Evolutionary conservation across 2,329 filamentous ascomycete species (phyloP), one percentile per base, ranked within the genome.

Genomic region (Delphinella strobiligena): DNA sequence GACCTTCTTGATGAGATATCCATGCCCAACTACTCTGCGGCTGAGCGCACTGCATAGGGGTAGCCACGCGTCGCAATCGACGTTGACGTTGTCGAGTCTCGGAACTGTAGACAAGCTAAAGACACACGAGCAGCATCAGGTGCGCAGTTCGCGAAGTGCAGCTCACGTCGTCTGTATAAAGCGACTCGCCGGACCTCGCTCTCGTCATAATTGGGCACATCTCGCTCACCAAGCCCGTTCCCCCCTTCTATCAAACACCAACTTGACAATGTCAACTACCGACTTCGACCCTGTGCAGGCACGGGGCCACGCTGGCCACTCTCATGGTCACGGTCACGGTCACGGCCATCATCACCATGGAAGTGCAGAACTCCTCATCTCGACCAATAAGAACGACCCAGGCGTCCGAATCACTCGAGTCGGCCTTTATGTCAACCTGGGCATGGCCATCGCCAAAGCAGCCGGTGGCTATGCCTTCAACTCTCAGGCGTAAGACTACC

Each of bases 381-480:
- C 83, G 5, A 71, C 70, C 47, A 85, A 93, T 64, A 91, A 86
- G 63, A 81, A 83, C 49, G 91, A 98, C 62, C 87, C 91, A 36
- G 86, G 86, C 49, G 93, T 94, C 52, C 80, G 87, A 53, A 95
- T 95, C 55, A 98, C 91, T 38, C 73, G 86, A 48, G 82, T 96
- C 52, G 86, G 86, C 18, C 71, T 93, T 34, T 82, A 80, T 55
- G 85, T 88, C 51, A 98, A 98, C 60, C 69, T 96, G 38, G 80
- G 79, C 55, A 96, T 98, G 88, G 91, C 89, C 36, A 69, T 96
- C 51, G 83, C 78, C 49, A 98, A 98, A 61, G 91, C 89, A 31
- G 69, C 88, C 19, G 91, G 91, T 43, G 91, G 91, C 51, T 94
- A 91, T 66, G 68, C 81, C 49, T 96, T 98, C 70, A 88, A 95